Evolutionary conservation across 2,329 filamentous ascomycete species (phyloP).

Genomic region (Aspergillus texensis): DNA sequence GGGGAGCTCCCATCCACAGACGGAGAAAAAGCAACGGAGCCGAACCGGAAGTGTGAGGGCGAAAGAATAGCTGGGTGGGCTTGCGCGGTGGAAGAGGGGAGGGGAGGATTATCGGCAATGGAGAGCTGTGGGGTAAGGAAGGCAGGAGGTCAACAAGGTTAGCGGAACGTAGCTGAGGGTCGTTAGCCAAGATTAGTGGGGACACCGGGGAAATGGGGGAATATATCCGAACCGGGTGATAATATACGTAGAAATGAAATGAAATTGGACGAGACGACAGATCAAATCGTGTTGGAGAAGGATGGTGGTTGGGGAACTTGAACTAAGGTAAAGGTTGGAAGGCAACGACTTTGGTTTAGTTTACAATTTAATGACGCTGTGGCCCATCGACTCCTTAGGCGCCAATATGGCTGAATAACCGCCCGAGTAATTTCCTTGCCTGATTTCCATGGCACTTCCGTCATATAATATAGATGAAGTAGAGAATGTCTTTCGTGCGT

Average conservation of each 20-base stretch:
- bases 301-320: not conserved
- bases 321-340: not conserved
- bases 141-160: not conserved
- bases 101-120: constrained; percentile 7
- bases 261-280: not conserved
- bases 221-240: not conserved
- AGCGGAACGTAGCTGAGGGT: not conserved
- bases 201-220: not conserved
- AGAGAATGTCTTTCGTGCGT: constrained; percentile 8
- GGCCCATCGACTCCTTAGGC: not conserved
- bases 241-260: not conserved
- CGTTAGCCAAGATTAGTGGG: constrained; percentile 7
- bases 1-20: constrained; percentile 37
- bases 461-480: constrained; percentile 2
- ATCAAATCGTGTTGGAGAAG: not conserved
- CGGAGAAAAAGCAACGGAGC: not conserved
- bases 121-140: constrained; percentile 10
- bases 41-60: not conserved
- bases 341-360: not conserved
- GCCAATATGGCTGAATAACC: not conserved
- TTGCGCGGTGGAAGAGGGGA: not conserved
- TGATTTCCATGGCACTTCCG: not conserved
- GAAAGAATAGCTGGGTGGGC: not conserved
- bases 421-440: not conserved
- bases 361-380: not conserved